Evolutionary conservation across 495 filamentous ascomycete genomes (phyloP).

Genomic region (Amphirosellinia nigrospora): DNA sequence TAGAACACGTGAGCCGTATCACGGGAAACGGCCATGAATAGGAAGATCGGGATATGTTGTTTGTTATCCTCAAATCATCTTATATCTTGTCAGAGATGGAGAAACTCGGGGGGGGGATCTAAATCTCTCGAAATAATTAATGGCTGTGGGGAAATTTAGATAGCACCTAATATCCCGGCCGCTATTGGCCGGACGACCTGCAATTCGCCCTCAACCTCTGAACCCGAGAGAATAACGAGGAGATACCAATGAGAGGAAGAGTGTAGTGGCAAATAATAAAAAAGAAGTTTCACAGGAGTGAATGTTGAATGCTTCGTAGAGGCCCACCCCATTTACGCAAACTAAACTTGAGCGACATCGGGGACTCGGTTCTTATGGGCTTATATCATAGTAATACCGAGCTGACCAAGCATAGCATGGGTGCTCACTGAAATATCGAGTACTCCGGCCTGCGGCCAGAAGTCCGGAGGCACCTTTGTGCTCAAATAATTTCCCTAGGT

Average conservation of each 20-base stretch:
- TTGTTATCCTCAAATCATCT: not conserved
- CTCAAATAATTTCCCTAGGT: not conserved
- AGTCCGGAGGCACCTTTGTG: not conserved
- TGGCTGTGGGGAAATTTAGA: not conserved
- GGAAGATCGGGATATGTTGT: not conserved
- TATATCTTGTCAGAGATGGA: not conserved
- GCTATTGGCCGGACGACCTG: not conserved
- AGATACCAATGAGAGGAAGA: not conserved
- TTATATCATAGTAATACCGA: slow-evolving; percentile 3
- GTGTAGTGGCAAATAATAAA: too few species aligned
- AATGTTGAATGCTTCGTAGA: not conserved
- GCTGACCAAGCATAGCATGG: slow-evolving; percentile 11
- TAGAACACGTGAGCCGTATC: not conserved
- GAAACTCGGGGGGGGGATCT: slow-evolving; percentile 10
- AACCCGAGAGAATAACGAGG: not conserved
- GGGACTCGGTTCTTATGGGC: not conserved
- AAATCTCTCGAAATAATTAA: not conserved
- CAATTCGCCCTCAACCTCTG: not conserved
- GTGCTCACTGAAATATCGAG: not conserved
- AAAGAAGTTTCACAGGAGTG: not conserved
- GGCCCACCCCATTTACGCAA: not conserved
- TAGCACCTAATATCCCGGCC: not conserved
- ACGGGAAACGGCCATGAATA: not conserved
- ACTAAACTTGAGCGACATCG: slow-evolving; percentile 12
- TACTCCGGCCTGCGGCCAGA: too few species aligned